Conservation (phyloP, 306 rosid genomes). For the Potentilla sterilis region DNA sequence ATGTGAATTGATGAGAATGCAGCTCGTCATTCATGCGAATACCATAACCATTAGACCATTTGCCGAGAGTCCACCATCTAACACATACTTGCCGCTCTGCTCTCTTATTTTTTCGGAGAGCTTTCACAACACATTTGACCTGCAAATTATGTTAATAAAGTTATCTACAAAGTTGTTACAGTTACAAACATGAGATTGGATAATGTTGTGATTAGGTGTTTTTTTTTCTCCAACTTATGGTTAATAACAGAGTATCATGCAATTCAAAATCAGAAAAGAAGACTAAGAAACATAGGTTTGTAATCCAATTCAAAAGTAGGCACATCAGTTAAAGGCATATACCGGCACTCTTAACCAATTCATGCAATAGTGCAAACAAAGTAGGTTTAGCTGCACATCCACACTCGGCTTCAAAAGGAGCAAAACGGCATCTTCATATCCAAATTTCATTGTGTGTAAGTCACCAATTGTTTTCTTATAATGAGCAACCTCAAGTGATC, state of each 20-base stretch:
- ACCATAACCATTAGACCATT: slow-evolving; percentile 59
- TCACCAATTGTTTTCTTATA: slow-evolving; percentile 51
- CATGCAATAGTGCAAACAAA: slow-evolving; percentile 67
- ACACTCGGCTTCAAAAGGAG: slow-evolving; percentile 54
- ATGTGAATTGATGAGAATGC: slow-evolving; percentile 44
- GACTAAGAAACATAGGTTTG: not conserved
- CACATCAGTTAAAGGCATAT: slow-evolving; percentile 22
- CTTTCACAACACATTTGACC: slow-evolving; percentile 46
- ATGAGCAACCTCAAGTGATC: slow-evolving; percentile 64
- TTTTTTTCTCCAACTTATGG: too few species aligned
- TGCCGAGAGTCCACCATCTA: slow-evolving; percentile 96
- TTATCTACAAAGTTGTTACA: not conserved
- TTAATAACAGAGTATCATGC: not conserved
- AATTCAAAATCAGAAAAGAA: not conserved
- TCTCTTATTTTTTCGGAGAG: slow-evolving; percentile 42
- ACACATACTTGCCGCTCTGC: slow-evolving; percentile 52
- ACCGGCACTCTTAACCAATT: slow-evolving; percentile 60
- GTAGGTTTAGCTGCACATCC: slow-evolving; percentile 61
- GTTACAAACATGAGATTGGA: not conserved
- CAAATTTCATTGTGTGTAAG: slow-evolving; percentile 45
- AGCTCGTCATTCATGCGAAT: slow-evolving; percentile 72
- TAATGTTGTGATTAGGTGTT: not conserved
- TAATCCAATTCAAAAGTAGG: not conserved
- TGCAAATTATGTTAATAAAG: slow-evolving; percentile 26
- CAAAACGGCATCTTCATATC: slow-evolving; percentile 64